Conservation (phyloP, 352 stramenopile species). For the Globisporangium spinosum region DNA sequence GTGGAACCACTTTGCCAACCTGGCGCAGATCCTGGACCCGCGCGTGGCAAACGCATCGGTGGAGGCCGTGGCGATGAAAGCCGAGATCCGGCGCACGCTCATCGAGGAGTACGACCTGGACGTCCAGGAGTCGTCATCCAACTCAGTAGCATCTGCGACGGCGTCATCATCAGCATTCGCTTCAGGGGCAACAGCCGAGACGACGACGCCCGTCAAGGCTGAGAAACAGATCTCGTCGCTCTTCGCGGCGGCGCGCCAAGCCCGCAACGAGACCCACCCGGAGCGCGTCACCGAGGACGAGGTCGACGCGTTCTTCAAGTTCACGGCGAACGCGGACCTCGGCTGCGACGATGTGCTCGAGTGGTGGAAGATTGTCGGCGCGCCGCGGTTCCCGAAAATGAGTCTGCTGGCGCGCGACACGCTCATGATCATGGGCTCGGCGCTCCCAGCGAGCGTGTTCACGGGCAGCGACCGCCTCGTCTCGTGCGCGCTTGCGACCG, state of each 20-base stretch:
- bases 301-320: conserved; percentile 17
- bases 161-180: neutral
- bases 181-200: neutral
- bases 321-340: conserved; percentile 12
- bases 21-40: conserved; percentile 17
- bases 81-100: conserved; percentile 8
- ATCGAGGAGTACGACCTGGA: conserved; percentile 8
- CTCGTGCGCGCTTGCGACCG: neutral
- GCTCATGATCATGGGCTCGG: conserved; percentile 14
- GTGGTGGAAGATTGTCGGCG: conserved; percentile 13
- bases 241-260: conserved; percentile 10
- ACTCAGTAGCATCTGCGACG: neutral
- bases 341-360: conserved; percentile 13
- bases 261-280: conserved; percentile 10
- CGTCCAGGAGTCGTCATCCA: neutral
- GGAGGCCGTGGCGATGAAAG: conserved; percentile 9
- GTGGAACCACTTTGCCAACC: conserved; percentile 11
- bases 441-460: conserved; percentile 5
- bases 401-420: conserved; percentile 14
- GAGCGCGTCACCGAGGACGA: conserved; percentile 14
- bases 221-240: conserved; percentile 13
- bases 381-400: conserved; percentile 14
- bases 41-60: conserved; percentile 12
- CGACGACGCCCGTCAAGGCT: neutral
- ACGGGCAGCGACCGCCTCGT: conserved; percentile 9